Evolutionary conservation across 805 yeast species (phyloP), one percentile per base, ranked within the genome.

Genomic region (Saccharomycopsis sp.): DNA sequence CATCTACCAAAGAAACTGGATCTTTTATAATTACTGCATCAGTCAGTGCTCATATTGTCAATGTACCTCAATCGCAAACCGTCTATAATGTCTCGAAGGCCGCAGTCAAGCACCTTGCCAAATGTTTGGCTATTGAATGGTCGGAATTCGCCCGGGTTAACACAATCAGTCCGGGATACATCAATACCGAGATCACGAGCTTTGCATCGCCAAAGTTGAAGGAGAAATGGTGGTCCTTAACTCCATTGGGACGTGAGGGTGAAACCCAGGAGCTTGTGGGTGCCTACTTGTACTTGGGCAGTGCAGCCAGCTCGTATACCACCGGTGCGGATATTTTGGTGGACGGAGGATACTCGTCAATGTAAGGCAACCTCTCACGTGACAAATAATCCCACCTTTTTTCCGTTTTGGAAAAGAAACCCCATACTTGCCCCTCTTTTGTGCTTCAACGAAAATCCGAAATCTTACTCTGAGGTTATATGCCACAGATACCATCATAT

Each of bases 1-100:
- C 29, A 5, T 7, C 22, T 7, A 49, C 22, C 34, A 51, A 53
- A 3, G 90, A 87, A 68, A 87, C 88, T 17, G 97, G 97, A 35
- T 86, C 96, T 1, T 76, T 91, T 65, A 83, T 90, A 65, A 78
- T 87, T 72, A 90, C 97, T 3, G 91, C 96, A 3, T 88, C 96
- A 47, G 90, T 90, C 88, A 86, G 94, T 25, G 97, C 89, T 15
- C 90, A 85, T 73, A 85, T 91, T 66, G 94, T 84, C 66, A 90
- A 90, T 72, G 82, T 84, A 62, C 97, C 97, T 23, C 94, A 91
- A 71, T 76, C 83, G 69, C 97, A 90, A 74, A 87, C 96, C 14
- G 83, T 87, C 47, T 89, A 89, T 76, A 89, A 89, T 68, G 89
- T 90, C 15, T 87, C 91, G 65, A 90, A 89, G 76, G 96, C 96